Evolutionary conservation across 208 protist genomes (phyloP), one percentile per base, ranked within the genome.

Genomic region (Acanthamoeba pearcei): DNA sequence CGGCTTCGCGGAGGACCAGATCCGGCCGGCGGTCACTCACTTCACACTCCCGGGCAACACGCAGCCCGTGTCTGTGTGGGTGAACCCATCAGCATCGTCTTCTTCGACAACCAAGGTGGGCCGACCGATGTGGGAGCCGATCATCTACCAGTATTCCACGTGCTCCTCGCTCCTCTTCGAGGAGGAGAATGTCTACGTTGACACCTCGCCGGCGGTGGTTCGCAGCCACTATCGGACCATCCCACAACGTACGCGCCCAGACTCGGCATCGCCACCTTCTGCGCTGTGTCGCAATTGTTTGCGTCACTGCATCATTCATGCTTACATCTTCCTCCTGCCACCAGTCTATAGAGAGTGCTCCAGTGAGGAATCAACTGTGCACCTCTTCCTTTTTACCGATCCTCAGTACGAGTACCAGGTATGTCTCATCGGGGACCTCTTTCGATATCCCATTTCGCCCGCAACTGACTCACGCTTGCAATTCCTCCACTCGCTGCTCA

Each of bases 171-270:
- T 64, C 13, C 24, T 66, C 22, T 64, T 88, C 29, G 80, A 88
- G 29, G 80, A 88, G 53, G 80, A 88, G 53, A 88, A 57, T 17
- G 51, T 88, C 24, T 19, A 57, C 80, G 51, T 88, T n/a, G 80
- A 88, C 6, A 88, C 80, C 0, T 88, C 51, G n/a, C 51, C 80
- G 3, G 53, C 53, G 9, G 4, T 88, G 2, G 66, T 88, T 42
- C 80, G 80, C 80, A 88, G 35, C 53, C 80, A 88, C 51, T 88
- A 88, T 46, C 49, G 46, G 19, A 88, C 80, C 51, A 88, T 88
- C 8, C 80, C 80, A 27, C 80, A 88, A 35, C 29, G 80, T 88
- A 88, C 51, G 42, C 17, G 6, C 32, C 13, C 72, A 19, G 15
- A 2, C 72, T 24, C 12, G 64, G n/a, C n/a, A 80, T 46, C 32